Evolutionary conservation across 257 asterid genomes (phyloP), one percentile per base, ranked within the genome.

Genomic region (Solanum corneliomulleri): DNA sequence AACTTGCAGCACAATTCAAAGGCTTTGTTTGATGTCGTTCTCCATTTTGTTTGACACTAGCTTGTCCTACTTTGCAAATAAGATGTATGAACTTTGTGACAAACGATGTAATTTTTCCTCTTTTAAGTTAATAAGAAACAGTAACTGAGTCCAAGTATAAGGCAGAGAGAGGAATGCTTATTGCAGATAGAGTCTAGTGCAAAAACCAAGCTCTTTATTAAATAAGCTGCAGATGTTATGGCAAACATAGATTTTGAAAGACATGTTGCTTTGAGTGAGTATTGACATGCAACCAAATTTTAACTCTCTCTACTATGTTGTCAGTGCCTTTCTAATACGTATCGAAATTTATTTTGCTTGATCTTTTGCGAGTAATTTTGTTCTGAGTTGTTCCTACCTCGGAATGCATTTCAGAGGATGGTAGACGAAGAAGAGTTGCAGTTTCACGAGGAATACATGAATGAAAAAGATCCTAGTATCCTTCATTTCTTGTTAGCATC

Each of bases 371-470:
- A 29, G 21, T 14, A 21, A 86, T 45, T 35, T 71, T 78, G 58
- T 45, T 35, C 75, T 90, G 60, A 75, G 66, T 71, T 42, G 4
- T 87, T 29, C 68, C 23, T 35, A 47, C 45, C 16, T 86, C 42
- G 11, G 85, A 86, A 86, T 90, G 86, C 23, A 86, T 87, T 92
- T 88, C 96, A 97, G 99, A 95, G 94, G 91, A 92, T 97, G 94
- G 98, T 96, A 39, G 99, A 97, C 5, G 98, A 95, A 88, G 99
- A 97, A 93, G 99, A 97, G 91, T 89, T 97, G 91, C 97, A 93
- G 92, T 97, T 97, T 91, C 99, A 97, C 3, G 99, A 97, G 93
- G 99, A 97, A 90, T 97, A 97, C 94, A 90, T 97, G 95, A 97
- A 95, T 86, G 99, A 97, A 90, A 93, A 95, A 90, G 99, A 97